phyloP scores from a whole-genome alignment of 371 early-diverging fungal genomes.

The Mucor piriformis region DNA sequence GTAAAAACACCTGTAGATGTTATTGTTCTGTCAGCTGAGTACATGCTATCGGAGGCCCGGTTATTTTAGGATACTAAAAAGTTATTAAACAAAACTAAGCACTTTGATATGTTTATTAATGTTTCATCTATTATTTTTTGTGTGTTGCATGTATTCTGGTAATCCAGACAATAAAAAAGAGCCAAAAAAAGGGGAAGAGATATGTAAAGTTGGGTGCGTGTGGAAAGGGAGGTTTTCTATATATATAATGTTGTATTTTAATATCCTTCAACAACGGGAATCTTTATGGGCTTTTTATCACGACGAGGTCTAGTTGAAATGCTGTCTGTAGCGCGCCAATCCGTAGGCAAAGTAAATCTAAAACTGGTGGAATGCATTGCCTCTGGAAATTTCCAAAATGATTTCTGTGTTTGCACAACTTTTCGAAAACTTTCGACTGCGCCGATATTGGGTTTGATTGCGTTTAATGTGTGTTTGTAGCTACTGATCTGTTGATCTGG shows the following conservation, averaged over 20 bases:
- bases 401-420: constrained; percentile 47
- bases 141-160: too few relatives aligned
- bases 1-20: too few relatives aligned
- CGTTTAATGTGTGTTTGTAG: constrained; percentile 47
- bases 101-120: too few relatives aligned
- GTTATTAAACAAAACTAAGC: too few relatives aligned
- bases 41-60: too few relatives aligned
- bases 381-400: constrained; percentile 57
- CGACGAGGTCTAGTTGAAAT: constrained; percentile 56
- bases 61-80: too few relatives aligned
- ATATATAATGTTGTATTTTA: constrained; percentile 4
- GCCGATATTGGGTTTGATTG: constrained; percentile 59
- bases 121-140: too few relatives aligned
- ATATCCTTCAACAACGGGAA: constrained; percentile 35
- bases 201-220: neutral
- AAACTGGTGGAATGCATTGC: constrained; percentile 44
- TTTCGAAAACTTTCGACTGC: constrained; percentile 51
- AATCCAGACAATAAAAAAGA: too few relatives aligned
- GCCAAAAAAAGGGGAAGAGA: too few relatives aligned
- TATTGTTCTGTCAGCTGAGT: too few relatives aligned
- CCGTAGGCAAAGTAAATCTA: constrained; percentile 54
- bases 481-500: constrained; percentile 41
- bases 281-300: constrained; percentile 39
- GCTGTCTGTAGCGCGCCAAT: constrained; percentile 61
- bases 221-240: neutral